A percentile compares a stretch with the other conserved stretches of the same genome.
phyloP scores from a whole-genome alignment of 2,329 filamentous ascomycete genomes.

The Esteya vermicola region DNA sequence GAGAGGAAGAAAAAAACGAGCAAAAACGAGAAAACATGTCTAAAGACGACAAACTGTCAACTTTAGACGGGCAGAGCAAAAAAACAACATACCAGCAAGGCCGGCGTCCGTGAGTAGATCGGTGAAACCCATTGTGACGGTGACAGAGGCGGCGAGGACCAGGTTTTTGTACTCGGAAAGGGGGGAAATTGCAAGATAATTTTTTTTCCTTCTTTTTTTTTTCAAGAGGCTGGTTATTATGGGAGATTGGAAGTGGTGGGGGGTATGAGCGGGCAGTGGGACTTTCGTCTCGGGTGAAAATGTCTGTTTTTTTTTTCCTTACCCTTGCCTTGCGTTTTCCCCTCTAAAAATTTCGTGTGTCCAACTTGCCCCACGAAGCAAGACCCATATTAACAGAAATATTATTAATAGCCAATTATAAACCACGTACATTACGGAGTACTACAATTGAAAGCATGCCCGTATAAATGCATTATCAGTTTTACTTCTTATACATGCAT shows the following conservation, averaged over 20 bases:
- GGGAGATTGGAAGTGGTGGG: slow-evolving; percentile 7
- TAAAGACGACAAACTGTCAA: neutral
- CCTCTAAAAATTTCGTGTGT: neutral
- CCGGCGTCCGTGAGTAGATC: slow-evolving; percentile 16
- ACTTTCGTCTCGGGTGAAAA: slow-evolving; percentile 3
- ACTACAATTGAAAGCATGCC: neutral
- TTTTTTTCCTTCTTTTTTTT: no score
- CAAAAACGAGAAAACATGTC: no score
- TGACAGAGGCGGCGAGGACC: neutral
- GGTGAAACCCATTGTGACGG: slow-evolving; percentile 16
- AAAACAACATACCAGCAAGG: slow-evolving; percentile 15
- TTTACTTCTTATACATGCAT: neutral
- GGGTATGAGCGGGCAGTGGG: slow-evolving; percentile 3
- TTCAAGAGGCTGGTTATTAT: slow-evolving; percentile 5
- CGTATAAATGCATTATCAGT: neutral
- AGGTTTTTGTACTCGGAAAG: slow-evolving; percentile 2
- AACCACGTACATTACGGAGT: neutral
- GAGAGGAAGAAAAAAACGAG: slow-evolving; percentile 1
- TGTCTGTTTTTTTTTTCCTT: slow-evolving; percentile 5
- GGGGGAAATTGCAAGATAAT: slow-evolving; percentile 2
- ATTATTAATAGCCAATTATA: neutral
- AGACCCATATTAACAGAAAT: neutral
- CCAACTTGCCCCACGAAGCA: neutral
- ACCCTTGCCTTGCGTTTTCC: no score
- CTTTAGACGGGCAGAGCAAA: neutral